Conservation (phyloP, 2,329 filamentous ascomycete genomes). For the Shiraia sp. region DNA sequence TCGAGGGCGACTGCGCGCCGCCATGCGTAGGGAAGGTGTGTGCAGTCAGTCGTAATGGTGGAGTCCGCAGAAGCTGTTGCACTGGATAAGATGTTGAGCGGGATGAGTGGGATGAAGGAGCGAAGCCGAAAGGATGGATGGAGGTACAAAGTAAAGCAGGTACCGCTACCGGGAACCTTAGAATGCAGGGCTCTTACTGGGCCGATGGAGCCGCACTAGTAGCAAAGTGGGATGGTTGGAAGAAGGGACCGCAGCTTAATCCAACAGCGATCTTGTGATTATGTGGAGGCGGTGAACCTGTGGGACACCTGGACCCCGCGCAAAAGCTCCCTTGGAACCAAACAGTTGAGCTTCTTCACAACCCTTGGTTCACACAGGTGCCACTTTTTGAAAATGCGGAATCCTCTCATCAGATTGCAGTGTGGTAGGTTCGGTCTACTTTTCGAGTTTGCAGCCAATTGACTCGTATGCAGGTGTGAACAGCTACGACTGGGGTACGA, state of each 20-base stretch:
- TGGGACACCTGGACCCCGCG: too few relatives aligned
- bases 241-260: constrained; percentile 22
- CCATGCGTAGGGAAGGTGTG: constrained; percentile 41
- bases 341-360: constrained; percentile 1
- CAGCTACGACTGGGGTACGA: constrained; percentile 92
- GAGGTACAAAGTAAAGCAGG: constrained; percentile 5
- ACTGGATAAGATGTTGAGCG: not conserved
- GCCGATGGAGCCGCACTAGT: constrained; percentile 17
- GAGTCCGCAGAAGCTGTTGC: not conserved
- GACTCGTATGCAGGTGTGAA: constrained; percentile 74
- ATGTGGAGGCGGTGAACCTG: constrained; percentile 7
- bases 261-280: constrained; percentile 22
- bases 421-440: constrained; percentile 58
- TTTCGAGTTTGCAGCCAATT: constrained; percentile 7
- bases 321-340: constrained; percentile 3
- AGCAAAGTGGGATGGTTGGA: constrained; percentile 22
- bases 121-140: not conserved
- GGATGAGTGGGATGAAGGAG: not conserved
- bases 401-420: constrained; percentile 82
- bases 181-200: constrained; percentile 15
- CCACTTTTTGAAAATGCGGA: constrained; percentile 43
- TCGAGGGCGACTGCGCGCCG: constrained; percentile 50
- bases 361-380: constrained; percentile 1
- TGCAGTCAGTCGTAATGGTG: not conserved
- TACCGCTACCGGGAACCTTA: constrained; percentile 6